Base-by-base conservation (phyloP, 257 asterid species). In the Plantago major region DNA sequence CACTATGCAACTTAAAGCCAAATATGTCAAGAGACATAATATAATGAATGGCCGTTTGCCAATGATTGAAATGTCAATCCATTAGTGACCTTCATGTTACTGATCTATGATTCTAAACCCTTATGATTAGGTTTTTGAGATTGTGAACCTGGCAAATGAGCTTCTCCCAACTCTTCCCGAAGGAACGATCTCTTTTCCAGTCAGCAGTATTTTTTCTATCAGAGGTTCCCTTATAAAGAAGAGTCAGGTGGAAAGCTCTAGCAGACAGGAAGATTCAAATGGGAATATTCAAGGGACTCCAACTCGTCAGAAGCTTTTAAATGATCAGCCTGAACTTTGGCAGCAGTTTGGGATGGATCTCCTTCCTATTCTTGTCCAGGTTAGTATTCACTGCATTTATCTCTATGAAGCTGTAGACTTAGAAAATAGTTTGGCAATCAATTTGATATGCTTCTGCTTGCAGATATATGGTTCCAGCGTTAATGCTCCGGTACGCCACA, bases 391-490 rank as follows among this genome's bases (percentile, higher is more conserved):
- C 14, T 28, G 33, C 16, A 11, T 40, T 57, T 43, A 53, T 48
- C 58, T 40, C 26, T 42, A 40, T 63, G 30, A 26, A 26, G 33
- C 14, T 65, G 28, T 59, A 4, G 46, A 26, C 22, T 37, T 19
- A 15, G 28, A 10, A 15, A 18, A 22, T 13, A 15, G 42, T 40
- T 55, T 42, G n/a, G 64, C 46, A 40, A 49, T 15, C 51, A 47
- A 22, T 58, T 67, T 47, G 15, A 53, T 43, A 46, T 63, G 49
- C 18, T 44, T 62, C 70, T 59, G 52, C 55, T 30, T 69, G 85
- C 90, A 94, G 99, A 83, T 94, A 52, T 94, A 94, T 65, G 97
- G 96, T 62, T 85, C 99, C 77, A 94, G 99, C 73, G 99, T 94
- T 33, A 94, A 86, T 76, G 91, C 93, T 72, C 93, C 92, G 55